Evolutionary conservation across 2,329 filamentous ascomycete genomes (phyloP), one percentile per base, ranked within the genome.

Genomic region (Sordariomycetes sp.): DNA sequence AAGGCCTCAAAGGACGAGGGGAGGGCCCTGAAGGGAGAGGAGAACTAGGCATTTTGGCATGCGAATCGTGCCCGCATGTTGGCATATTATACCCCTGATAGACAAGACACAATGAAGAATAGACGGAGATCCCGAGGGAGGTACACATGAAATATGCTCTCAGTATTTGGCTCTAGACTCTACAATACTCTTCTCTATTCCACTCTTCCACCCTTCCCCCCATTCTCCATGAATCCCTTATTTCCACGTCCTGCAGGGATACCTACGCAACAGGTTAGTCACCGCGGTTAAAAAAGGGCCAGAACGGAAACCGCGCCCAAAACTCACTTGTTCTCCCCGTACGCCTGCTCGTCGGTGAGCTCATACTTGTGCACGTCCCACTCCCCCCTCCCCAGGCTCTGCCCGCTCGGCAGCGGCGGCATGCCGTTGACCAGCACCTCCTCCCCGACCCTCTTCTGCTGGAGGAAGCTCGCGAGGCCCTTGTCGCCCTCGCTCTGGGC

Each of bases 351-450:
- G 66, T 77, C 74, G 37, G 77, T 73, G 66, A 89, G 68, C 62
- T 74, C 73, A 66, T 95, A 85, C 72, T 86, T 83, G 71, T 91
- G 85, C 68, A 86, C 83, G 68, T 85, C 79, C 76, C 83, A 83
- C 61, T 77, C 70, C 51, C 79, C 79, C 53, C 71, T 74, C 63
- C 72, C 71, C 60, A 79, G 65, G 64, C 76, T 82, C 71, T 85
- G 74, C n/a, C 89, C 86, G 66, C 85, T 85, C 18, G 93, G 94
- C 67, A 88, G 74, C n/a, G 94, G 94, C 59, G 94, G 94, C 72
- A 99, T 72, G 1, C 93, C 92, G 66, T 87, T 79, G 52, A 87
- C 79, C 56, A 89, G 85, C 62, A 97, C 71, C 59, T 92, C 82
- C 62, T 73, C 59, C 54, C 67, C 72, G 57, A 89, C 82, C 64